Evolutionary conservation across 73 alveolate species (phyloP), one percentile per base, ranked within the genome.

Genomic region (Symbiodinium natans): DNA sequence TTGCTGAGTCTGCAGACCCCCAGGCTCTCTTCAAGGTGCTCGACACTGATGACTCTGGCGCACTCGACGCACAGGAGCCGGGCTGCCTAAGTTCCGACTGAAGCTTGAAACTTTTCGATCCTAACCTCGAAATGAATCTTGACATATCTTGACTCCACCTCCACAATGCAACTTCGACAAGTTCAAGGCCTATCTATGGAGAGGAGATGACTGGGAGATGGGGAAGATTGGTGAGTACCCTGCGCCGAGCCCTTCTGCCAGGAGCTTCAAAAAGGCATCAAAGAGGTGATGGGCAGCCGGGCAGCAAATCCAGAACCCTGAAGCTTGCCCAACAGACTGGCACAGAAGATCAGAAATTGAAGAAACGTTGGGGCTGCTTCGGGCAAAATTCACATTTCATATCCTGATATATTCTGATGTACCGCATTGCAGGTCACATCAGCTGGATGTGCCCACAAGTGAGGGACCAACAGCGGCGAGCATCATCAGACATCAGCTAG

Each of bases 191-290:
- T 48, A 10, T 48, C n/a, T n/a, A n/a, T n/a, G n/a, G n/a, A n/a
- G n/a, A n/a, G n/a, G n/a, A n/a, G n/a, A n/a, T n/a, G n/a, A n/a
- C n/a, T n/a, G n/a, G n/a, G n/a, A n/a, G n/a, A n/a, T n/a, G n/a
- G n/a, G n/a, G n/a, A n/a, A n/a, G n/a, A n/a, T n/a, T n/a, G n/a
- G n/a, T n/a, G n/a, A n/a, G n/a, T n/a, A n/a, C n/a, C n/a, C n/a
- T n/a, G n/a, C n/a, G n/a, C n/a, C n/a, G n/a, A 4, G 34, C 80
- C 29, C 34, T 63, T 25, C 5, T 40, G 25, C 17, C 95, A 88
- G 95, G 95, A 88, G 95, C 86, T 88, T 15, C 95, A 88, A 43
- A 88, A 88, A 41, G 95, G 95, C 25, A 31, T 88, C 39, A 88
- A 88, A 54, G 94, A 33, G 46, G 71, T 52, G 71, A 52, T 52